Evolutionary conservation across 345 rosid species (phyloP), one percentile per base, ranked within the genome.

Genomic region (Rhodamnia argentea): DNA sequence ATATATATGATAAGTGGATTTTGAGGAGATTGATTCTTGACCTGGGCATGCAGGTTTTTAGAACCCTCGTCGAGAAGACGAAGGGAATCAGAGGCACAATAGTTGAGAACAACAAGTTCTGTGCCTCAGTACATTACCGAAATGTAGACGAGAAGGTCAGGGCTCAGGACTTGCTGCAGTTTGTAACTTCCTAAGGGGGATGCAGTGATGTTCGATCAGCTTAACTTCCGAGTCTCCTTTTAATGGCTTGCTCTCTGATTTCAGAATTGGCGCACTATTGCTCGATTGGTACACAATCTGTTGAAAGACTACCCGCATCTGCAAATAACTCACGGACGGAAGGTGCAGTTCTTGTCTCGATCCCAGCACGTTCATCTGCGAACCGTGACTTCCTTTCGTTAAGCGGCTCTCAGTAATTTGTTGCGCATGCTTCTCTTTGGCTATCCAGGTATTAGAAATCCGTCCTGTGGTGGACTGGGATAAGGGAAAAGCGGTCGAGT

Each of bases 391-490:
- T 52, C 23, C 83, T 78, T n/a, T 32, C 44, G 29, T 56, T 13
- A 40, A 32, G 56, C 20, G 55, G 56, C 23, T 60, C 11, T 52
- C 10, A 14, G 54, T 29, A 26, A 44, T 26, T n/a, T 50, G 52
- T 44, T 32, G 15, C 16, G 13, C 58, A 42, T 83, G 58, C 85
- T 76, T 62, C 29, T 74, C 42, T 59, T 7, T 82, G 86, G 70
- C 86, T 75, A 40, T 76, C 53, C 87, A 97, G 99, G 99, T 98
- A 90, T 93, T 98, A 93, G 99, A 96, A 87, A 88, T 98, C 89
- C 98, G 99, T 91, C 99, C 99, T 55, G 91, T 86, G 83, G 94
- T 98, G 40, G 94, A 96, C 86, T 98, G 99, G 99, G 91, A 96
- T 64, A 98, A 98, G 89, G 99, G 99, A 27, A 96, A 95, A 90